A percentile compares a stretch with the other conserved stretches of the same genome.
phyloP scores from a whole-genome alignment of 495 filamentous ascomycete species.

The Elaphomyces granulatus region DNA sequence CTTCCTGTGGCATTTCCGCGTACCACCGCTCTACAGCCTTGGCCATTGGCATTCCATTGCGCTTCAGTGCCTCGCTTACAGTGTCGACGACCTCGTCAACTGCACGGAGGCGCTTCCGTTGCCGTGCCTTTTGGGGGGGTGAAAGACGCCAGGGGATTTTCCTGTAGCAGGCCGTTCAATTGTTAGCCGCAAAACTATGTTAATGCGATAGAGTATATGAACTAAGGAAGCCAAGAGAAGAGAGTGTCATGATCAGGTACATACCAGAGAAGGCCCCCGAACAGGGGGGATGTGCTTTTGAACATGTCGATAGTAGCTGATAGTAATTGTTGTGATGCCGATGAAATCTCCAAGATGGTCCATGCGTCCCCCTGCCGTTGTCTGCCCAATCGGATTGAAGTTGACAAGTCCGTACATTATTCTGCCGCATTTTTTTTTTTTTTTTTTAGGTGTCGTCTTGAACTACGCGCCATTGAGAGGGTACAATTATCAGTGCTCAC shows the following conservation, averaged over 20 bases:
- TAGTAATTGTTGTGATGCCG: too few relatives aligned
- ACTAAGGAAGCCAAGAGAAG: background rate
- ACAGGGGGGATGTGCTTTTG: slow-evolving; percentile 59
- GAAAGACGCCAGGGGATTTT: slow-evolving; percentile 98
- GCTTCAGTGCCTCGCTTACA: slow-evolving; percentile 58
- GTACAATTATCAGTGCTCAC: too few relatives aligned
- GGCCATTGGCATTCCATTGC: slow-evolving; percentile 45
- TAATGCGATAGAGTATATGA: background rate
- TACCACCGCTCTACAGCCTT: slow-evolving; percentile 79
- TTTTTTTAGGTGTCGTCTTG: too few relatives aligned
- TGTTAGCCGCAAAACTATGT: background rate
- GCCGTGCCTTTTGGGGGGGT: slow-evolving; percentile 72
- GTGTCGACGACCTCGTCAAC: slow-evolving; percentile 75
- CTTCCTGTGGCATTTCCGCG: slow-evolving; percentile 86
- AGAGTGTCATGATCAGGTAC: slow-evolving; percentile 5
- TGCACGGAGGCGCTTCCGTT: slow-evolving; percentile 67
- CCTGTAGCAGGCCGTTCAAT: slow-evolving; percentile 34
- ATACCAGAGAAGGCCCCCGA: slow-evolving; percentile 75
- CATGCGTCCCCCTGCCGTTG: too few relatives aligned
- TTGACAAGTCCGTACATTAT: too few relatives aligned
- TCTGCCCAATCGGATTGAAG: too few relatives aligned
- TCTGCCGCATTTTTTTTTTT: too few relatives aligned
- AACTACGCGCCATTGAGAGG: too few relatives aligned
- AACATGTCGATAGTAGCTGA: slow-evolving; percentile 47
- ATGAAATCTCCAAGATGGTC: too few relatives aligned